Conservation (phyloP, 2,329 filamentous ascomycete genomes). For the Phoma sp. region DNA sequence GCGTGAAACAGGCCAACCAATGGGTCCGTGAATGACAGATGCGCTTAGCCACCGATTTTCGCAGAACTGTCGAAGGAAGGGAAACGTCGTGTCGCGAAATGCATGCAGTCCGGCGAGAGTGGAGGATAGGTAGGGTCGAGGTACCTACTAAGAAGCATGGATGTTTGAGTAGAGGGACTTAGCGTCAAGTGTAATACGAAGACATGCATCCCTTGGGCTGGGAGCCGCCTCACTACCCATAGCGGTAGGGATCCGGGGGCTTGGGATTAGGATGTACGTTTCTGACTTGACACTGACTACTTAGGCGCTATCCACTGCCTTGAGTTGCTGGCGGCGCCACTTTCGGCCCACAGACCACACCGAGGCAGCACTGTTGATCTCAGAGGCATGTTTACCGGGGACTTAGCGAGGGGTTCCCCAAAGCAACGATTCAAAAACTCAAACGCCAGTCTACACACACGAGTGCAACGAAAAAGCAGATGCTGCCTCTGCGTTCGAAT, state of each 20-base stretch:
- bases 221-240: conserved; percentile 39
- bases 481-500: conserved; percentile 22
- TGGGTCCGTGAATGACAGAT: conserved; percentile 39
- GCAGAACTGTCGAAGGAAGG: conserved; percentile 32
- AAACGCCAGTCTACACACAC: conserved; percentile 15
- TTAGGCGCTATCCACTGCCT: conserved; percentile 36
- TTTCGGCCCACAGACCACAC: conserved; percentile 44
- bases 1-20: conserved; percentile 50
- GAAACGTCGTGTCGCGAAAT: conserved; percentile 36
- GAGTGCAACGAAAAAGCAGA: conserved; percentile 40
- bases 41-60: conserved; percentile 46
- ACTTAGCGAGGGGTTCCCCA: conserved; percentile 34
- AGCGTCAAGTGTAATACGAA: conserved; percentile 43
- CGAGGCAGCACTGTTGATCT: conserved; percentile 36
- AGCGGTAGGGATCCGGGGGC: conserved; percentile 45
- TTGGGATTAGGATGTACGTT: conserved; percentile 41
- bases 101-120: conserved; percentile 41
- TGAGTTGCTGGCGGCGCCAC: conserved; percentile 46
- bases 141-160: conserved; percentile 37
- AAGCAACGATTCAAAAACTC: conserved; percentile 38
- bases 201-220: conserved; percentile 39
- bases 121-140: conserved; percentile 41
- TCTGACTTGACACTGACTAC: conserved; percentile 31
- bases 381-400: conserved; percentile 37
- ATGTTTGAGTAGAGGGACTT: conserved; percentile 41